A percentile compares a stretch with the other conserved stretches of the same genome.
Evolutionary conservation across 495 filamentous ascomycete species (phyloP).

Genomic region (Acidiella bohemica): DNA sequence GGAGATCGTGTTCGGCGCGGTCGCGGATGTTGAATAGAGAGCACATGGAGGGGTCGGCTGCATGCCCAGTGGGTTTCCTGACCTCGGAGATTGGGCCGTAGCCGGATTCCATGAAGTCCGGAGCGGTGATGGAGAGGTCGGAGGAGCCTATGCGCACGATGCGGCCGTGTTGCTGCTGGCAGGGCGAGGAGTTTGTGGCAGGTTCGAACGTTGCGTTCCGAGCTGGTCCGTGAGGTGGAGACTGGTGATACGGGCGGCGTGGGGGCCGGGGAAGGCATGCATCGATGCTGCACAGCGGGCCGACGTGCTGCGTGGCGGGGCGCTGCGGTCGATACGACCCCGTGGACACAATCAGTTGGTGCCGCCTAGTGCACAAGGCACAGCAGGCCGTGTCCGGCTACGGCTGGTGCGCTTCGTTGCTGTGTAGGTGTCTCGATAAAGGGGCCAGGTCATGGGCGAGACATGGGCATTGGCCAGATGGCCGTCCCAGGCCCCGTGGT

Average conservation of each 20-base stretch:
- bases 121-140: slow-evolving; percentile 29
- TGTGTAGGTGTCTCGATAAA: no score
- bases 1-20: slow-evolving; percentile 25
- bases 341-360: no score
- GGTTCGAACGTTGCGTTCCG: slow-evolving; percentile 6
- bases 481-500: no score
- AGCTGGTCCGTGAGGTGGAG: slow-evolving; percentile 22
- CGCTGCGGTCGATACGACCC: no score
- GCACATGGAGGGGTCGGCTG: slow-evolving; percentile 21
- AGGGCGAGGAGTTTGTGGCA: no score
- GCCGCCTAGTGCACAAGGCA: no score
- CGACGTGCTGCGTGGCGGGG: no score
- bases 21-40: slow-evolving; percentile 32
- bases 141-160: slow-evolving; percentile 18
- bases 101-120: slow-evolving; percentile 26
- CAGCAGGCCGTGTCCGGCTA: no score
- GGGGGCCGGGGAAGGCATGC: slow-evolving; percentile 35
- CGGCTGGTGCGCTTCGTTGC: no score
- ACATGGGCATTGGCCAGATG: no score
- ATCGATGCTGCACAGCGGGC: no score
- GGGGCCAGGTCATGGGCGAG: no score
- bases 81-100: slow-evolving; percentile 26
- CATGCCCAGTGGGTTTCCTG: slow-evolving; percentile 35
- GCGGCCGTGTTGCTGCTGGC: slow-evolving; percentile 14
- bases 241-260: slow-evolving; percentile 31